Evolutionary conservation across 805 yeast species (phyloP).

Genomic region (Yarrowia sp.): DNA sequence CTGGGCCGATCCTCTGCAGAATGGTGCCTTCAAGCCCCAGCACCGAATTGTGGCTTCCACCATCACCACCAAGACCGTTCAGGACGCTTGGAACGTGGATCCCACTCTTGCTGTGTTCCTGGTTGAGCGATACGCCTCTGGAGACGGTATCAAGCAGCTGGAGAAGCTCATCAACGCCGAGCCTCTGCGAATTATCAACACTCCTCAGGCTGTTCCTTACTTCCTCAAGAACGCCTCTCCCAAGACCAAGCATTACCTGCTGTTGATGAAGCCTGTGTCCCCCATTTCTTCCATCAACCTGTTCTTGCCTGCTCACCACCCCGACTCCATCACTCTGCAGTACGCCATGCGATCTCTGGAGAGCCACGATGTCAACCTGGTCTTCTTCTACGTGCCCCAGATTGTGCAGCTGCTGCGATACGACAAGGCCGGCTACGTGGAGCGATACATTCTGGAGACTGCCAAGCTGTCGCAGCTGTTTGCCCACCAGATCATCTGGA

Average conservation of each 20-base stretch:
- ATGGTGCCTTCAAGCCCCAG: slow-evolving; percentile 44
- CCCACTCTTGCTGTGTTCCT: slow-evolving; percentile 78
- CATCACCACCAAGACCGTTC: slow-evolving; percentile 51
- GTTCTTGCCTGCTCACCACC: slow-evolving; percentile 75
- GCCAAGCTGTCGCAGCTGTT: slow-evolving; percentile 89
- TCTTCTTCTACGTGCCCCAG: slow-evolving; percentile 97
- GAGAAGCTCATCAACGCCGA: slow-evolving; percentile 57
- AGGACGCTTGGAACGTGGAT: slow-evolving; percentile 66
- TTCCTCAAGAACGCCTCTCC: slow-evolving; percentile 51
- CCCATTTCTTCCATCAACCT: slow-evolving; percentile 87
- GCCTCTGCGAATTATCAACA: slow-evolving; percentile 65
- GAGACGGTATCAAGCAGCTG: slow-evolving; percentile 53
- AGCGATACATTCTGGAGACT: slow-evolving; percentile 86
- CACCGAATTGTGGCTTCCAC: slow-evolving; percentile 14
- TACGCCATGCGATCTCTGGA: slow-evolving; percentile 90
- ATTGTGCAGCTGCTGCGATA: slow-evolving; percentile 90
- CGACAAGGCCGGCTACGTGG: slow-evolving; percentile 84
- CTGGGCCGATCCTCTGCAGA: slow-evolving; percentile 74
- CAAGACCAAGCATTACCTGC: slow-evolving; percentile 45
- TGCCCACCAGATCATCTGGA: slow-evolving; percentile 98
- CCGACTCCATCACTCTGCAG: slow-evolving; percentile 74
- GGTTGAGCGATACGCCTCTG: slow-evolving; percentile 60
- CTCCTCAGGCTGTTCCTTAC: slow-evolving; percentile 66
- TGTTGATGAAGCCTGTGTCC: slow-evolving; percentile 76
- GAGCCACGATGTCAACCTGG: slow-evolving; percentile 80